These are phyloP conservation scores for Ephemerocybe angulata DNA, from an alignment of 768 basidiomycete genomes.

Conservation along the genomic window DNA sequence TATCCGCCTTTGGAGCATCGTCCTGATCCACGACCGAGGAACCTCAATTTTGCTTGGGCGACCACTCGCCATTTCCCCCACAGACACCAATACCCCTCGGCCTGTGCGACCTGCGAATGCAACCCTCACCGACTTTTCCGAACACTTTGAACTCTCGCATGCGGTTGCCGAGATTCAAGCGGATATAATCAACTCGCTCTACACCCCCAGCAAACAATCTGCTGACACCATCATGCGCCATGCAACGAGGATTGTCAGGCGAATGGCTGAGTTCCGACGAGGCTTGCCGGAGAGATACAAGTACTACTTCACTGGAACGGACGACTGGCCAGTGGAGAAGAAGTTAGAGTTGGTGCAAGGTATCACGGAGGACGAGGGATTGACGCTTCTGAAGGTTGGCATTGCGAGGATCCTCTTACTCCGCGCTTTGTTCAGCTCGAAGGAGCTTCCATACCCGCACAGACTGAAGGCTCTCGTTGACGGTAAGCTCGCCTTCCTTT, in stretches of 20 bases:
- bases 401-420: constrained; percentile 77
- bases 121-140: constrained; percentile 54
- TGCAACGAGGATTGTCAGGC: constrained; percentile 75
- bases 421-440: constrained; percentile 74
- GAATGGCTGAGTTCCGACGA: constrained; percentile 66
- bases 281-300: constrained; percentile 70
- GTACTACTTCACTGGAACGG: constrained; percentile 73
- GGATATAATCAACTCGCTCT: constrained; percentile 84
- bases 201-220: constrained; percentile 68
- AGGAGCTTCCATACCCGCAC: constrained; percentile 62
- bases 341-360: constrained; percentile 63
- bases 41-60: constrained; percentile 85
- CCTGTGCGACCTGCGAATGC: constrained; percentile 49
- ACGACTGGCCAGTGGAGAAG: constrained; percentile 67
- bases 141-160: constrained; percentile 75
- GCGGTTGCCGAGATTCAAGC: constrained; percentile 82
- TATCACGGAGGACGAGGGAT: constrained; percentile 76
- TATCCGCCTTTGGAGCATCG: constrained; percentile 80
- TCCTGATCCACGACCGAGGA: constrained; percentile 83
- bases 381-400: constrained; percentile 79
- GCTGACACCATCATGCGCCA: constrained; percentile 71
- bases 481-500: constrained; percentile 44
- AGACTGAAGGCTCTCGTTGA: constrained; percentile 72
- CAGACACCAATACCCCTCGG: constrained; percentile 78
- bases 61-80: constrained; percentile 76